Conservation (phyloP, 2,329 filamentous ascomycete species). For the Stachybotrys chlorohalonatus region DNA sequence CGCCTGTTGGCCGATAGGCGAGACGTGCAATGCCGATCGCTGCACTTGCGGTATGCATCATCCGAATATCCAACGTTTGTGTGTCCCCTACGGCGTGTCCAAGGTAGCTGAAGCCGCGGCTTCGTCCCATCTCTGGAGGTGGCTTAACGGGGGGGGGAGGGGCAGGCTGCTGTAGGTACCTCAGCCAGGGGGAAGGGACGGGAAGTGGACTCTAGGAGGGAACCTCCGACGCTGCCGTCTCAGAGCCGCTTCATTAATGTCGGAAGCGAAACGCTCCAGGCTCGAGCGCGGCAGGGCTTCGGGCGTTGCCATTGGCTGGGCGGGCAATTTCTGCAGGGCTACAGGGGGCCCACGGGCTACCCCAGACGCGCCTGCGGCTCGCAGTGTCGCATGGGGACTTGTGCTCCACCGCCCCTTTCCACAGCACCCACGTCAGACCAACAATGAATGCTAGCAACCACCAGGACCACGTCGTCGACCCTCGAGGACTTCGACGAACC, state of each 20-base stretch:
- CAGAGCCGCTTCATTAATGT: neutral
- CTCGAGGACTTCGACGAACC: too few relatives aligned
- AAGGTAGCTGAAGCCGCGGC: too few relatives aligned
- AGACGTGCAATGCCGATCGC: too few relatives aligned
- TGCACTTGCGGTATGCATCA: too few relatives aligned
- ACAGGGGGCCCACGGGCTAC: neutral
- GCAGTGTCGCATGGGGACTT: neutral
- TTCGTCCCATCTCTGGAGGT: too few relatives aligned
- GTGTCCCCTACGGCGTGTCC: too few relatives aligned
- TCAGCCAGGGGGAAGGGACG: too few relatives aligned
- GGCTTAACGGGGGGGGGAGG: too few relatives aligned
- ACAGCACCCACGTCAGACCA: neutral
- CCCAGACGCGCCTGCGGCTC: neutral
- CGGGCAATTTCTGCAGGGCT: neutral
- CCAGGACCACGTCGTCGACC: too few relatives aligned
- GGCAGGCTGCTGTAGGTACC: too few relatives aligned
- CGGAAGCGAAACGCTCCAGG: neutral
- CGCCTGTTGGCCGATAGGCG: too few relatives aligned
- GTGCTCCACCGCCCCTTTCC: neutral
- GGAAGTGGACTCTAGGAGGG: neutral
- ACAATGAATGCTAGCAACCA: neutral
- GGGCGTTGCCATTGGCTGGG: neutral
- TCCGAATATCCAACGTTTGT: too few relatives aligned
- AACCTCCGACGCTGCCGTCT: neutral
- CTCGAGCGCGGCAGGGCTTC: neutral